Evolutionary conservation across 148 eudicot genomes (phyloP).

Genomic region (Polygonum maritimum): DNA sequence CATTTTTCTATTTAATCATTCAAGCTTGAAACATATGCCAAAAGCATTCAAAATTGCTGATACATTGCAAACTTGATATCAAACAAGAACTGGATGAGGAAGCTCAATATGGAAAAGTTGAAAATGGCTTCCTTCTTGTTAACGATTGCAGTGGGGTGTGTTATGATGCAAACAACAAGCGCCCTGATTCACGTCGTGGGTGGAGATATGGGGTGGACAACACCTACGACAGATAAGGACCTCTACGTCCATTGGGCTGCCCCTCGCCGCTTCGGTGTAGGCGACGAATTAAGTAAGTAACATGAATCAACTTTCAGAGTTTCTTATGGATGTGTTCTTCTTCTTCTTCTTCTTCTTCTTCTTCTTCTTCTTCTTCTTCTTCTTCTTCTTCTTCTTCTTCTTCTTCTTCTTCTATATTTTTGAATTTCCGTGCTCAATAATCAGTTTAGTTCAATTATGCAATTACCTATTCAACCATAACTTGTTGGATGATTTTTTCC

Average conservation of each 20-base stretch:
- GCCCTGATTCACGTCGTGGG: conserved; percentile 49
- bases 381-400: too few species aligned
- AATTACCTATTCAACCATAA: too few species aligned
- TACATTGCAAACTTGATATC: not conserved
- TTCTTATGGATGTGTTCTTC: not conserved
- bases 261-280: conserved; percentile 30
- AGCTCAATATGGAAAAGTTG: not conserved
- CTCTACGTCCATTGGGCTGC: conserved; percentile 44
- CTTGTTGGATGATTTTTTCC: too few species aligned
- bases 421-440: not conserved
- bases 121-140: not conserved
- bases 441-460: too few species aligned
- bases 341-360: too few species aligned
- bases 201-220: conserved; percentile 35
- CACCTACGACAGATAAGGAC: conserved; percentile 26
- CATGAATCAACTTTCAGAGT: not conserved
- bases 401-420: too few species aligned
- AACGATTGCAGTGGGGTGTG: conserved; percentile 6
- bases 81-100: not conserved
- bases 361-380: too few species aligned
- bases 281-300: conserved; percentile 39
- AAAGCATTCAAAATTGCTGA: not conserved
- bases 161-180: conserved; percentile 17
- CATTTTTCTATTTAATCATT: not conserved
- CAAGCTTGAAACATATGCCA: not conserved